These are phyloP conservation scores for Blastocystis hominis DNA, from an alignment of 352 stramenopile genomes.

Conservation along the genomic window DNA sequence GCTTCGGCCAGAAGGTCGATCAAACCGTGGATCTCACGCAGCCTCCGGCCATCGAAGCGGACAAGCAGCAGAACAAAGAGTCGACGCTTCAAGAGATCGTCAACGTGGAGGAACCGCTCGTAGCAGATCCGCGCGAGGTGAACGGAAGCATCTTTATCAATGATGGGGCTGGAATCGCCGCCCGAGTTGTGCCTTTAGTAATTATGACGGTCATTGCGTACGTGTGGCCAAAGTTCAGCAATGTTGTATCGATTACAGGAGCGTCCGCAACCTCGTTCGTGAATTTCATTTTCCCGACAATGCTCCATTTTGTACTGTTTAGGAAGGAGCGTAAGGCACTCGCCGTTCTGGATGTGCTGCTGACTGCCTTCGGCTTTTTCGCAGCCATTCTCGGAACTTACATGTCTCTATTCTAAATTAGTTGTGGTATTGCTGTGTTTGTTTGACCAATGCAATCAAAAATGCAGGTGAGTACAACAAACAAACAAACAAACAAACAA, in stretches of 20 bases:
- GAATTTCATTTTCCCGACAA: conserved; percentile 27
- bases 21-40: background rate
- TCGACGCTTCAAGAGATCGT: background rate
- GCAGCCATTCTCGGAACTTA: conserved; percentile 1
- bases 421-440: background rate
- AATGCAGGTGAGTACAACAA: background rate
- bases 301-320: conserved; percentile 1
- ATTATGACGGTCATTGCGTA: conserved; percentile 11
- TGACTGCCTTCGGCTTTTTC: conserved; percentile 5
- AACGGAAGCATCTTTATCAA: conserved; percentile 26
- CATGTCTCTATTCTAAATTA: conserved; percentile 24
- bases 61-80: background rate
- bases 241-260: conserved; percentile 22
- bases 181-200: background rate
- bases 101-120: background rate
- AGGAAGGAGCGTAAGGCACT: background rate
- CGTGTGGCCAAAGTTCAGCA: background rate
- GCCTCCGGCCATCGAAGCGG: background rate
- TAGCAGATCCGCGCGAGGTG: background rate
- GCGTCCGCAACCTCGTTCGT: conserved; percentile 8
- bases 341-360: background rate
- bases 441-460: background rate
- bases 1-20: too few species aligned
- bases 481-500: background rate
- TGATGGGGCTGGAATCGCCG: background rate